Base-by-base conservation (phyloP, 2,329 filamentous ascomycete species). In the Aureobasidium pullulans region DNA sequence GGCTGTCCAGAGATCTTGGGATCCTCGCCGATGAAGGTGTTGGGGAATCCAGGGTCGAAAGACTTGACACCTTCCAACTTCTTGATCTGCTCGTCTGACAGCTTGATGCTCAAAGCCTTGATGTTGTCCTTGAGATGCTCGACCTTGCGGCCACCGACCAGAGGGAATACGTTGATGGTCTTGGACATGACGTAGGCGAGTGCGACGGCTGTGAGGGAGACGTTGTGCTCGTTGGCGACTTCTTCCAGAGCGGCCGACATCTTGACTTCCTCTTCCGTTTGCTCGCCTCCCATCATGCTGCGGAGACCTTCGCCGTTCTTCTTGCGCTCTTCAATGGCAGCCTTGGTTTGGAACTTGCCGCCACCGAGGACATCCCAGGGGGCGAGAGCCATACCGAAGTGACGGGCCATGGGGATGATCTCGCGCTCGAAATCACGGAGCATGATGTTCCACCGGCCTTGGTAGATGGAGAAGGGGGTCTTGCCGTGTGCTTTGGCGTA, bases 101-200 rank as follows among this genome's bases (percentile, higher is more conserved):
- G 72, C 57, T 78, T 71, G 32, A 88, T 70, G 0, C 72, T 75
- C 44, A 89, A 74, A 0, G 84, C 85, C 66, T 84, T 80, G 61
- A 89, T 85, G 65, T 88, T 89, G 60, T 77, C 79, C 68, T 67
- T 82, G 52, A 92, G 73, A 68, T 91, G 87, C 44, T 86, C 83
- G 8, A 89, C 70, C 66, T 85, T 90, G n/a, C 87, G 79, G 0
- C 86, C 85, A 6, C 88, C 88, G 8, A 90, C 78, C 36, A 92
- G 84, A 0, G 88, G 89, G 66, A 89, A 89, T 10, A 91, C 87
- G 63, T 88, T 85, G 0, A 86, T 83, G 0, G 66, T 59, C 62
- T 64, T 64, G 54, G 62, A 60, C 63, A 64, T 64, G 42, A 64
- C 63, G 53, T 64, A 64, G 29, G 61, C 87, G 37, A 92, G 53